Percentiles rank a stretch among this genome's conserved stretches.
These are phyloP conservation scores for Neurospora sp. DNA, from an alignment of 495 filamentous ascomycete species.

Conservation along the genomic window DNA sequence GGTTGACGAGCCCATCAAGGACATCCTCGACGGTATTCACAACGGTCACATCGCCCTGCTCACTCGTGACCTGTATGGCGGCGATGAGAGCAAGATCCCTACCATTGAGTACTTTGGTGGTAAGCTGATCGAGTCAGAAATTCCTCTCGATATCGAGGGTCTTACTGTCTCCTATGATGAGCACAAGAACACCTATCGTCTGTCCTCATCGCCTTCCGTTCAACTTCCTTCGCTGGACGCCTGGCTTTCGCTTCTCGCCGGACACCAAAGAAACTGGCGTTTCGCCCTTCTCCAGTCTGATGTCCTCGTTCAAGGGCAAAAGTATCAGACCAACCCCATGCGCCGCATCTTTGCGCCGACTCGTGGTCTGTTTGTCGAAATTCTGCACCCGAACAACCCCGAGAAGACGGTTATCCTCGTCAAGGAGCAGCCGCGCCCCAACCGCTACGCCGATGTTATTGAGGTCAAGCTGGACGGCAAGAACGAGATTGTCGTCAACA, in stretches of 20 bases:
- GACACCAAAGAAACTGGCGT: conserved; percentile 74
- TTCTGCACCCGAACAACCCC: conserved; percentile 66
- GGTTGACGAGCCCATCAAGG: conserved; percentile 85
- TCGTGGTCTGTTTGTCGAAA: conserved; percentile 79
- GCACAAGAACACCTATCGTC: conserved; percentile 66
- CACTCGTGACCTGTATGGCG: conserved; percentile 68
- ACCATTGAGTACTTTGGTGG: conserved; percentile 92
- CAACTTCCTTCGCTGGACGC: conserved; percentile 65
- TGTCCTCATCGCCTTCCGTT: conserved; percentile 58
- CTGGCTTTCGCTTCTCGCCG: conserved; percentile 88
- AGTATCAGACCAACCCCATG: conserved; percentile 95
- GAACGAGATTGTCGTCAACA: conserved; percentile 70
- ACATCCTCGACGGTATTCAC: conserved; percentile 87
- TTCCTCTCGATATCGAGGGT: conserved; percentile 63
- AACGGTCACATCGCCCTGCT: conserved; percentile 71
- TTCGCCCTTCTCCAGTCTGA: conserved; percentile 97
- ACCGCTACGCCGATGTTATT: conserved; percentile 68
- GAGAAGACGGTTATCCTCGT: conserved; percentile 71
- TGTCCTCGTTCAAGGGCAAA: conserved; percentile 87
- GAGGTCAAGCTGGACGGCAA: conserved; percentile 66
- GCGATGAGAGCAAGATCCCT: conserved; percentile 64
- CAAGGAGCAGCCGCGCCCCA: conserved; percentile 49
- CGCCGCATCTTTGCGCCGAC: conserved; percentile 79
- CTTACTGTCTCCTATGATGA: conserved; percentile 65
- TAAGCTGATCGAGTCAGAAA: conserved; percentile 52